Base-by-base conservation (phyloP, 108 stramenopile species). In the Nannochloropsis salina region DNA sequence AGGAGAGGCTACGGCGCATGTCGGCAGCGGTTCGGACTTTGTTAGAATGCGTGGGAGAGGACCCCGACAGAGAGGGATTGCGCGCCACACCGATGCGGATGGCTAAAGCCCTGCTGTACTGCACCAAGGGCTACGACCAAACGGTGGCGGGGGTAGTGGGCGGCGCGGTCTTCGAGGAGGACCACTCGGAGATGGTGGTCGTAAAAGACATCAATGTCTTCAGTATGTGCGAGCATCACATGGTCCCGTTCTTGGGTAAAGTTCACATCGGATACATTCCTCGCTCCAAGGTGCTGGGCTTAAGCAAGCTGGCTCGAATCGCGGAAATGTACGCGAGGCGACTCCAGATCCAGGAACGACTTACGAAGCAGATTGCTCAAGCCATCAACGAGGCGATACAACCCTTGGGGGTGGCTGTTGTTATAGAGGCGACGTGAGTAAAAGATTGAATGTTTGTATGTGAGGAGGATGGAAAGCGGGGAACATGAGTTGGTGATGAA, bases 191-290 rank as follows among this genome's bases (percentile, higher is more conserved):
- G 89, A 97, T 98, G 94, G 97, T 99, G 21, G 93, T 98, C 9
- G 97, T 99, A 20, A 93, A 94, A 86, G 94, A 99, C 92, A 99
- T 99, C 89, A 96, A 96, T 84, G 94, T 99, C 80, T 94, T 95
- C 89, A 92, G 91, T 81, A 90, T 98, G 88, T 99, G 99, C 90
- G 99, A 99, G 91, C 99, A 99, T 92, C 99, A 99, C 89, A 95
- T 99, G 96, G 94, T 99, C 20, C 99, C 99, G 9, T 99, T 99
- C 88, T 92, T 92, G 9, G 99, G 99, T 41, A 92, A 94, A 41
- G 94, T 96, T 40, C 97, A 97, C 89, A 97, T 99, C 87, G 97
- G 96, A 11, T 99, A 99, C 92, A 96, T 99, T 85, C 98, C 98
- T 2, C 82, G 86, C 6, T 86, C 84, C 92, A 95, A 89, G 95